Percentiles rank a stretch among this genome's conserved stretches.
Evolutionary conservation across 306 rosid genomes (phyloP).

Genomic region (Begonia peltatifolia): DNA sequence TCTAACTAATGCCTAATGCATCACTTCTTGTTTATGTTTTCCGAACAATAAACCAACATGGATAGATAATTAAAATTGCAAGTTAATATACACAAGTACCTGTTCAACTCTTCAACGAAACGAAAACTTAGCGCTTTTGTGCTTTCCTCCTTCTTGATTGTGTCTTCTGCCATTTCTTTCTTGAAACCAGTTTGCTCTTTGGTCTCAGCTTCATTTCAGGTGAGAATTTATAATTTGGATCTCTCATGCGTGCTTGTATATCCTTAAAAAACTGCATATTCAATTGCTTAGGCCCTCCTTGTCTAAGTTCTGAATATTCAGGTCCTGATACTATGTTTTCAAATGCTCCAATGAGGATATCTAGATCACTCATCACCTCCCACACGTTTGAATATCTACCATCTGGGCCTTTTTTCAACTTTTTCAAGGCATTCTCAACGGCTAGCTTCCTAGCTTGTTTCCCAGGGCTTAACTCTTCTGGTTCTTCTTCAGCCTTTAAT

Average conservation of each 20-base stretch:
- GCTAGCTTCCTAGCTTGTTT: conserved; percentile 79
- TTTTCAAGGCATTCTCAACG: conserved; percentile 69
- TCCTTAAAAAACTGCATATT: conserved; percentile 71
- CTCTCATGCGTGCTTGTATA: conserved; percentile 71
- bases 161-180: conserved; percentile 75
- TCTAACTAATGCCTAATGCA: too few species aligned
- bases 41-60: too few species aligned
- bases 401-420: conserved; percentile 78
- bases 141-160: conserved; percentile 70
- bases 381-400: conserved; percentile 64
- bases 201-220: conserved; percentile 72
- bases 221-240: conserved; percentile 65
- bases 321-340: conserved; percentile 80
- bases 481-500: conserved; percentile 63
- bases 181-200: conserved; percentile 54
- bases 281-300: conserved; percentile 61
- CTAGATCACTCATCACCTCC: conserved; percentile 81
- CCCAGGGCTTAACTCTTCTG: conserved; percentile 73
- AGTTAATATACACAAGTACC: background rate
- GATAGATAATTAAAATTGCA: background rate
- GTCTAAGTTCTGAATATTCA: conserved; percentile 65
- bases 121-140: conserved; percentile 23
- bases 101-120: background rate
- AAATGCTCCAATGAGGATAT: conserved; percentile 72
- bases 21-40: too few species aligned